Evolutionary conservation across 2,329 filamentous ascomycete species (phyloP).

Genomic region (Torrubiella hemipterigena): DNA sequence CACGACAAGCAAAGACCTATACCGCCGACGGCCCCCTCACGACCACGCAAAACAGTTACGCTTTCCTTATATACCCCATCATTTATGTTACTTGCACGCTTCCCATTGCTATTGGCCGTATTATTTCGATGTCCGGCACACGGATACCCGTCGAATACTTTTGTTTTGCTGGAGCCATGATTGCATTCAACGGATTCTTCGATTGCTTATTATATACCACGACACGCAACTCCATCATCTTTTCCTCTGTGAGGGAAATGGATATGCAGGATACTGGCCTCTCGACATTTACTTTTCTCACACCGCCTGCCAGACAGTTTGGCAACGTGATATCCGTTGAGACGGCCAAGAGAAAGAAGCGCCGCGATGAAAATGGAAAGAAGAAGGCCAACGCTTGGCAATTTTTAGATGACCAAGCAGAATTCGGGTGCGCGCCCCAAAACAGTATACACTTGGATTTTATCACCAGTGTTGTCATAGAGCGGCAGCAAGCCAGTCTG

Average conservation of each 20-base stretch:
- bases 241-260: constrained; percentile 21
- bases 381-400: too few relatives aligned
- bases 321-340: constrained; percentile 34
- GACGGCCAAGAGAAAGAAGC: too few relatives aligned
- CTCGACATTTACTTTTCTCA: constrained; percentile 38
- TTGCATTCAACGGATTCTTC: constrained; percentile 42
- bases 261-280: constrained; percentile 34
- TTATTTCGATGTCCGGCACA: constrained; percentile 47
- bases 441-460: too few relatives aligned
- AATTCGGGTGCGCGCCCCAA: too few relatives aligned
- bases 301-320: constrained; percentile 21
- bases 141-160: constrained; percentile 41
- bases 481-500: too few relatives aligned
- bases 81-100: constrained; percentile 60
- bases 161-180: constrained; percentile 45
- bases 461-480: too few relatives aligned
- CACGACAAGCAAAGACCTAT: constrained; percentile 3
- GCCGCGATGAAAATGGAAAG: too few relatives aligned
- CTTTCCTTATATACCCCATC: constrained; percentile 55
- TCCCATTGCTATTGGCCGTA: constrained; percentile 51
- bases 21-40: constrained; percentile 7
- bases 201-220: constrained; percentile 42
- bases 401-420: too few relatives aligned
- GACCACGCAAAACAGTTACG: constrained; percentile 16
- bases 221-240: constrained; percentile 40